Evolutionary conservation across 139 green algal species (phyloP).

Genomic region (Cymbomonas tetramitiformis): DNA sequence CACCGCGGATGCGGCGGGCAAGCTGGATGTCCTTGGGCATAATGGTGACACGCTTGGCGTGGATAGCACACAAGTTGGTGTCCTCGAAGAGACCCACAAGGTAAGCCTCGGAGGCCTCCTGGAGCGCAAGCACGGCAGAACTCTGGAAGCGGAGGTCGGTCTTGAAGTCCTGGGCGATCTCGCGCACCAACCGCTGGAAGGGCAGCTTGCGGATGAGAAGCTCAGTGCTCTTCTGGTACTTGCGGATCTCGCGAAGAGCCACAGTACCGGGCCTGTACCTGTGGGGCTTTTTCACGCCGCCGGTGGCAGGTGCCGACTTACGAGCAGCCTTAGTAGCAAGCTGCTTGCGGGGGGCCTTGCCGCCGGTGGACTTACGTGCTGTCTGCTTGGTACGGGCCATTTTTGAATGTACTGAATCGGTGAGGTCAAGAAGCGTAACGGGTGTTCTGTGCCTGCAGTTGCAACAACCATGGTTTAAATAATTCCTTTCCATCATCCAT

Average conservation of each 20-base stretch:
- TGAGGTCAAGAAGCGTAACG: too few relatives aligned
- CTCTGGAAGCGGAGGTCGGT: conserved; percentile 94
- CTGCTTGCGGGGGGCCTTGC: conserved; percentile 83
- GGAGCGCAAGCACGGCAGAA: too few relatives aligned
- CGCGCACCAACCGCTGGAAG: conserved; percentile 71
- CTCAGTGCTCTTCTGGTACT: conserved; percentile 61
- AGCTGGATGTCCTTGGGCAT: too few relatives aligned
- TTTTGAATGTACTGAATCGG: too few relatives aligned
- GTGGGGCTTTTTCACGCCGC: conserved; percentile 51
- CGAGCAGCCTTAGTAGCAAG: conserved; percentile 81
- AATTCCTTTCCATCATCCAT: too few relatives aligned
- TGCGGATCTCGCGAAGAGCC: conserved; percentile 48
- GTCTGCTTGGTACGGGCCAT: conserved; percentile 97
- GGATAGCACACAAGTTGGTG: too few relatives aligned
- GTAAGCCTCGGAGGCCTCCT: too few relatives aligned
- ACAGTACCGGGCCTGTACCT: conserved; percentile 54
- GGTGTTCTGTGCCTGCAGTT: too few relatives aligned
- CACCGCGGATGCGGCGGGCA: too few relatives aligned
- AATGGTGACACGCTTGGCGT: too few relatives aligned
- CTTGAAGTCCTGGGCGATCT: conserved; percentile 99
- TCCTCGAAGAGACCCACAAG: too few relatives aligned
- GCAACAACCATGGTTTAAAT: too few relatives aligned
- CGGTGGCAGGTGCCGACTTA: conserved; percentile 48
- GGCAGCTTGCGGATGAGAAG: conserved; percentile 48
- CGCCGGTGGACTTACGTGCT: conserved; percentile 52